Evolutionary conservation across 2,329 filamentous ascomycete genomes (phyloP).

Genomic region (Hymenotorrendiella dingleyae): DNA sequence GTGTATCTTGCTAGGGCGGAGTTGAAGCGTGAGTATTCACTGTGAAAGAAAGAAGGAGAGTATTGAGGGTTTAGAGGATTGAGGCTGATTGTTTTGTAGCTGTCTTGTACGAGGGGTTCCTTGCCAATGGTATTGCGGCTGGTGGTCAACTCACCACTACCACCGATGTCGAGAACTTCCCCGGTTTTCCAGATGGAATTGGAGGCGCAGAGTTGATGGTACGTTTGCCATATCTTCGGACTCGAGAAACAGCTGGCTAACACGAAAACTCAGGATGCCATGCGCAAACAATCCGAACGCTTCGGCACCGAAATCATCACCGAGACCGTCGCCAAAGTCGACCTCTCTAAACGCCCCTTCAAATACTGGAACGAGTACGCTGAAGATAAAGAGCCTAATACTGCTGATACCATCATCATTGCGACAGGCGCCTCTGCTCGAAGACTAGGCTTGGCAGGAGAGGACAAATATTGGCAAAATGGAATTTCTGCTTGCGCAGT

Average conservation of each 20-base stretch:
- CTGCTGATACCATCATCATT: conserved; percentile 87
- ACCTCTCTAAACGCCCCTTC: conserved; percentile 80
- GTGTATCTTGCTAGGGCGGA: conserved; percentile 94
- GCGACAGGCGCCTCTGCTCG: conserved; percentile 92
- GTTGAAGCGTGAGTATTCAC: conserved; percentile 57
- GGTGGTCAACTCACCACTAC: conserved; percentile 97
- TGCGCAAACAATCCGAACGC: conserved; percentile 83
- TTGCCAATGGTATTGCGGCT: conserved; percentile 92
- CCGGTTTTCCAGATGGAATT: conserved; percentile 86
- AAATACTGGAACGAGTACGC: conserved; percentile 89
- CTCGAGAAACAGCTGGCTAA: not conserved
- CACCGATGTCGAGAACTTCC: conserved; percentile 97
- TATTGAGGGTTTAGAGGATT: no score
- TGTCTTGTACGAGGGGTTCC: conserved; percentile 94
- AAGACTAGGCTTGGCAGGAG: conserved; percentile 74
- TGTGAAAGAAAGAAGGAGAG: not conserved
- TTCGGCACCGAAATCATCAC: conserved; percentile 92
- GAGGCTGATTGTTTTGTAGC: conserved; percentile 39
- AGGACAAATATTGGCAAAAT: conserved; percentile 96
- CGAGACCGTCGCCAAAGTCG: conserved; percentile 86
- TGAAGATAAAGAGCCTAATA: conserved; percentile 72
- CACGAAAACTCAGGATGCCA: conserved; percentile 53
- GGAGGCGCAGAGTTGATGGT: conserved; percentile 81
- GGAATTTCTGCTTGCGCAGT: conserved; percentile 95
- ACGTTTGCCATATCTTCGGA: not conserved